These are phyloP conservation scores for Tilletiaria anomala DNA, from an alignment of 1,284 basidiomycete genomes.

Conservation along the genomic window DNA sequence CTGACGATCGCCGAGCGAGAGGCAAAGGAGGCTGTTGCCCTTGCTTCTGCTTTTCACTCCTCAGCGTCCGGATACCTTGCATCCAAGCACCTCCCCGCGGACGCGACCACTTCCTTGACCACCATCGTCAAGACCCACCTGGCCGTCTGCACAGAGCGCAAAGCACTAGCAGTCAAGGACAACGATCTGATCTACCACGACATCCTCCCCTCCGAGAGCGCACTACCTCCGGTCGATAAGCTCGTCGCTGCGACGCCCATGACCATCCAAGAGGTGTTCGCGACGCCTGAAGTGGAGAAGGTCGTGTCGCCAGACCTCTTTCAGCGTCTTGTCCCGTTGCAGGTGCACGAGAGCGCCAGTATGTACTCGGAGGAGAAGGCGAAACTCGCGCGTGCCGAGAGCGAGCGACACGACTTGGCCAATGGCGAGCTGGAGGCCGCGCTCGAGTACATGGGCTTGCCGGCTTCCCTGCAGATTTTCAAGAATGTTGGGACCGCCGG, in stretches of 20 bases:
- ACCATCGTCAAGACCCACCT: conserved; percentile 74
- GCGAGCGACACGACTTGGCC: conserved; percentile 67
- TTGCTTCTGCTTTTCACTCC: conserved; percentile 52
- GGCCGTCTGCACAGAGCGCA: conserved; percentile 60
- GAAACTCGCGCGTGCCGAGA: conserved; percentile 77
- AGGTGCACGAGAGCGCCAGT: conserved; percentile 87
- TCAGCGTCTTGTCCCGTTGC: conserved; percentile 69
- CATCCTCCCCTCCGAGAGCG: conserved; percentile 65
- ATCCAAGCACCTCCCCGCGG: conserved; percentile 67
- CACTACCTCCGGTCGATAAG: conserved; percentile 67
- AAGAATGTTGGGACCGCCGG: conserved; percentile 41
- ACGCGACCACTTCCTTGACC: conserved; percentile 60
- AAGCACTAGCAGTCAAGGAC: conserved; percentile 63
- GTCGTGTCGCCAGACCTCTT: conserved; percentile 81
- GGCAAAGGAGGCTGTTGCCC: conserved; percentile 68
- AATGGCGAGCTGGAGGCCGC: conserved; percentile 67
- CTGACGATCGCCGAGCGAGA: conserved; percentile 62
- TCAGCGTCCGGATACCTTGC: conserved; percentile 51
- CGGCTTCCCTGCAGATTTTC: conserved; percentile 60
- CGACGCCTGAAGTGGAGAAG: conserved; percentile 78
- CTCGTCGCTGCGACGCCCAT: conserved; percentile 62
- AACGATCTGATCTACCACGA: conserved; percentile 98
- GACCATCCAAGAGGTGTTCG: conserved; percentile 85
- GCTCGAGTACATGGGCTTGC: conserved; percentile 69
- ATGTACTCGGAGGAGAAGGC: conserved; percentile 98